Evolutionary conservation across 768 basidiomycete species (phyloP).

Genomic region (Termitomyces sp.): DNA sequence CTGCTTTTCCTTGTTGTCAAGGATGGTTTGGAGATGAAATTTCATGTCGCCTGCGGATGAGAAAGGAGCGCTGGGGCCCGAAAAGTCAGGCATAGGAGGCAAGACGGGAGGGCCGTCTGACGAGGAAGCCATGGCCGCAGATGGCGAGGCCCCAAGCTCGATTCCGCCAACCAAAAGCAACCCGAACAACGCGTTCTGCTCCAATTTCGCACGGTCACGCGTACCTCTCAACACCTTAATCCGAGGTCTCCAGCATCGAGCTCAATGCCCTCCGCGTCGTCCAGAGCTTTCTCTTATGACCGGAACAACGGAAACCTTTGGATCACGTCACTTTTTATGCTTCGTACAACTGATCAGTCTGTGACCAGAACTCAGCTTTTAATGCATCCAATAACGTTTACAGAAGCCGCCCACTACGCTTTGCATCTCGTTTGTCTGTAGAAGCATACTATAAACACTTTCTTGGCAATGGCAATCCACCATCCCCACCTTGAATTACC

Average conservation of each 20-base stretch:
- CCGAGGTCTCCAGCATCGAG: not conserved
- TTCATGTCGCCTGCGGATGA: conserved; percentile 57
- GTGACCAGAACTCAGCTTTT: not conserved
- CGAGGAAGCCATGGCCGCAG: conserved; percentile 32
- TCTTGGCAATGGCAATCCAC: not conserved
- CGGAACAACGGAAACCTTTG: not conserved
- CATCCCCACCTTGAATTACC: not conserved
- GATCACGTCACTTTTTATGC: not conserved
- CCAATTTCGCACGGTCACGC: conserved; percentile 22
- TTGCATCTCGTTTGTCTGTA: not conserved
- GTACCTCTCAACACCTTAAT: not conserved
- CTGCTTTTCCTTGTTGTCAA: conserved; percentile 90
- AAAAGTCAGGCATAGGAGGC: conserved; percentile 37
- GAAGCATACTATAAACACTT: not conserved
- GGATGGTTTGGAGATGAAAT: conserved; percentile 58
- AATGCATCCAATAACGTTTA: not conserved
- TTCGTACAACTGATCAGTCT: not conserved
- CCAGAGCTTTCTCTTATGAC: not conserved
- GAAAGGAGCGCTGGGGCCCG: conserved; percentile 29
- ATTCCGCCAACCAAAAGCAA: conserved; percentile 1
- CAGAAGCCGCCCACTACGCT: not conserved
- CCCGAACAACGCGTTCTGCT: conserved; percentile 19
- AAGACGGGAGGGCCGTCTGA: conserved; percentile 28
- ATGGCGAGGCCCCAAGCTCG: conserved; percentile 9
- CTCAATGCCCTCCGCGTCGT: not conserved